Percentiles rank a stretch among this genome's conserved stretches.
Evolutionary conservation across 2,329 filamentous ascomycete species (phyloP).

Genomic region (Pestalotiopsis sp.): DNA sequence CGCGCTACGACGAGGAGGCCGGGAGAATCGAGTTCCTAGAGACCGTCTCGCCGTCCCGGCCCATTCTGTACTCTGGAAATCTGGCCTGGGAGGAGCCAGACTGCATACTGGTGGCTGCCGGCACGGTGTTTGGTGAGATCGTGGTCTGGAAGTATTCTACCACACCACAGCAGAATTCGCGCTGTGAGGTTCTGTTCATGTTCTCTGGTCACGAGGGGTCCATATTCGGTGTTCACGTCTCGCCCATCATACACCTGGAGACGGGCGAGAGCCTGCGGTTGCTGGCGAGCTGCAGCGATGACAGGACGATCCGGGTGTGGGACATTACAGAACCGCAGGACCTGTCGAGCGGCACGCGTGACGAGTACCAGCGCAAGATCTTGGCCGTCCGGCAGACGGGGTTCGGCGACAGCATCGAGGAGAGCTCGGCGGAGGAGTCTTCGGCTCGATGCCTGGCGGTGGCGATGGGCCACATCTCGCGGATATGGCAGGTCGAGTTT

Average conservation of each 20-base stretch:
- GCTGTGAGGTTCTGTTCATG: constrained; percentile 50
- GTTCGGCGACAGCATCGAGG: constrained; percentile 51
- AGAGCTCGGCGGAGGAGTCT: constrained; percentile 25
- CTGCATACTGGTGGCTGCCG: constrained; percentile 76
- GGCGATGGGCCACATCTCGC: constrained; percentile 82
- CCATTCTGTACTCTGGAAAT: constrained; percentile 85
- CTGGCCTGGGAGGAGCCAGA: constrained; percentile 61
- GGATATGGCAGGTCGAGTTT: constrained; percentile 88
- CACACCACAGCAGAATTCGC: constrained; percentile 5
- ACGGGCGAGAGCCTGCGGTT: constrained; percentile 53
- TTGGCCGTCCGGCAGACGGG: constrained; percentile 59
- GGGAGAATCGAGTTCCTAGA: constrained; percentile 44
- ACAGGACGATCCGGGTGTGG: constrained; percentile 88
- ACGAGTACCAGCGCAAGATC: constrained; percentile 24
- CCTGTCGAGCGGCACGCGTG: constrained; percentile 29
- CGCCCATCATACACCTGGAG: constrained; percentile 47
- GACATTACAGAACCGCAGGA: constrained; percentile 64
- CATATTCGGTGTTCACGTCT: constrained; percentile 87
- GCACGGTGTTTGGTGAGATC: constrained; percentile 94
- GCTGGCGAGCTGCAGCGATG: constrained; percentile 93
- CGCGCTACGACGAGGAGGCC: constrained; percentile 20
- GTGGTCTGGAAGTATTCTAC: constrained; percentile 77
- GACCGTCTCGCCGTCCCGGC: constrained; percentile 68
- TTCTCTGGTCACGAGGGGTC: constrained; percentile 83
- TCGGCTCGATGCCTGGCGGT: constrained; percentile 59